Conservation (phyloP, 75 land plant species). For the Pseudotsuga menziesii region DNA sequence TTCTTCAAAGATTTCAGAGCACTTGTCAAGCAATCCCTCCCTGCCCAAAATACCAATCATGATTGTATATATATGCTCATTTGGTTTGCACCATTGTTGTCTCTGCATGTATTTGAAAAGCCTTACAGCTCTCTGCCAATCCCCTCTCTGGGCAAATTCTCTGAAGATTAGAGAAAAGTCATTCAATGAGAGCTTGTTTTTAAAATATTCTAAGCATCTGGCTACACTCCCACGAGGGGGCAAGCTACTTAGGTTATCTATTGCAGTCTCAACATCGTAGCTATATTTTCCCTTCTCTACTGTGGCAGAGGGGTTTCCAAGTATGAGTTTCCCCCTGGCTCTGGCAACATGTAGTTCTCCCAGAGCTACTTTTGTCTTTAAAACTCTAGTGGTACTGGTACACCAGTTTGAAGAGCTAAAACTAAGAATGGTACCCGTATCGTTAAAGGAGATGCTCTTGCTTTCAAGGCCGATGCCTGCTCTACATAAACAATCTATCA, state of each 20-base stretch:
- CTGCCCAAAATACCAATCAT: constrained; percentile 84
- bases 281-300: constrained; percentile 83
- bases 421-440: too few relatives aligned
- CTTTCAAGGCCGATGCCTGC: too few relatives aligned
- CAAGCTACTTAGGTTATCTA: constrained; percentile 70
- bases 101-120: constrained; percentile 97
- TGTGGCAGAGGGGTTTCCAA: too few relatives aligned
- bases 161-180: constrained; percentile 90
- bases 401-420: too few relatives aligned
- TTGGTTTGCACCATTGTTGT: constrained; percentile 95
- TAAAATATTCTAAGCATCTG: constrained; percentile 66
- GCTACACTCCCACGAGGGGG: constrained; percentile 97
- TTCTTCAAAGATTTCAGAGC: constrained; percentile 78
- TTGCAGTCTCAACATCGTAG: constrained; percentile 76
- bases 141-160: constrained; percentile 85
- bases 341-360: too few relatives aligned
- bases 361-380: too few relatives aligned
- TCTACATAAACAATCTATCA: too few relatives aligned
- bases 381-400: too few relatives aligned
- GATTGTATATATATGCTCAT: constrained; percentile 87
- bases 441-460: too few relatives aligned
- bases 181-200: constrained; percentile 66
- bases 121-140: constrained; percentile 89
- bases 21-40: constrained; percentile 75
- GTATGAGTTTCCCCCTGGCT: too few relatives aligned